phyloP scores from a whole-genome alignment of 805 yeast genomes.

The Metschnikowia chrysomelidarum region DNA sequence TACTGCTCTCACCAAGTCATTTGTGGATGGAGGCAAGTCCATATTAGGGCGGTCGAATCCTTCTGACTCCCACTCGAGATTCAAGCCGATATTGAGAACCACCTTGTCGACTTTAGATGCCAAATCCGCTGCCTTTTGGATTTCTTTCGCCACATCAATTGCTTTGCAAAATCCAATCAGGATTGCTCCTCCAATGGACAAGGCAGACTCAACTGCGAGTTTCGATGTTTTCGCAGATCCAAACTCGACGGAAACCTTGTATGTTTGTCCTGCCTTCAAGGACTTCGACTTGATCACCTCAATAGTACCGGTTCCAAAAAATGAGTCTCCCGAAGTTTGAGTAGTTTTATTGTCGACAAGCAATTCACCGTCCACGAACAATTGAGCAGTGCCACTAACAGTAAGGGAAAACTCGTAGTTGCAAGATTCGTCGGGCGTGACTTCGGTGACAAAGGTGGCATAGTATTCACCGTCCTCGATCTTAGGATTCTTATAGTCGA shows the following conservation, averaged over 20 bases:
- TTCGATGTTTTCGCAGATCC: slow-evolving; percentile 14
- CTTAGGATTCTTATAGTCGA: slow-evolving; percentile 17
- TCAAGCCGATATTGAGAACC: slow-evolving; percentile 49
- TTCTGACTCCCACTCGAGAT: slow-evolving; percentile 58
- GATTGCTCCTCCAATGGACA: slow-evolving; percentile 25
- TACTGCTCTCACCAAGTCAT: slow-evolving; percentile 45
- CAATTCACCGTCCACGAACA: slow-evolving; percentile 16
- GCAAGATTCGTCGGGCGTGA: slow-evolving; percentile 23
- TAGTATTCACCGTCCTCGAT: slow-evolving; percentile 9
- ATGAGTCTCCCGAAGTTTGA: slow-evolving; percentile 9
- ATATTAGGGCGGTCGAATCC: slow-evolving; percentile 53
- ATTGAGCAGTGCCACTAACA: slow-evolving; percentile 15
- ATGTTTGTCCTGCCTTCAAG: slow-evolving; percentile 13
- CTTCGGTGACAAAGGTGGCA: slow-evolving; percentile 21
- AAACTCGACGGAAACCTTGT: slow-evolving; percentile 9
- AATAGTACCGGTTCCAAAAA: slow-evolving; percentile 16
- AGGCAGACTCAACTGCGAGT: slow-evolving; percentile 21
- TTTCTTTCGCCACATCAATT: slow-evolving; percentile 23
- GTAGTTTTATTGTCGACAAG: slow-evolving; percentile 12
- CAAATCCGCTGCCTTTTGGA: slow-evolving; percentile 41
- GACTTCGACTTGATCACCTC: slow-evolving; percentile 8
- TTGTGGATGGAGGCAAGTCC: slow-evolving; percentile 50
- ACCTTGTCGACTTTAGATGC: slow-evolving; percentile 56
- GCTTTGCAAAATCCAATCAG: slow-evolving; percentile 24
- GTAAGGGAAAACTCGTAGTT: slow-evolving; percentile 15